phyloP scores from a whole-genome alignment of 305 asterid species.

The Fraxinus baroniana region DNA sequence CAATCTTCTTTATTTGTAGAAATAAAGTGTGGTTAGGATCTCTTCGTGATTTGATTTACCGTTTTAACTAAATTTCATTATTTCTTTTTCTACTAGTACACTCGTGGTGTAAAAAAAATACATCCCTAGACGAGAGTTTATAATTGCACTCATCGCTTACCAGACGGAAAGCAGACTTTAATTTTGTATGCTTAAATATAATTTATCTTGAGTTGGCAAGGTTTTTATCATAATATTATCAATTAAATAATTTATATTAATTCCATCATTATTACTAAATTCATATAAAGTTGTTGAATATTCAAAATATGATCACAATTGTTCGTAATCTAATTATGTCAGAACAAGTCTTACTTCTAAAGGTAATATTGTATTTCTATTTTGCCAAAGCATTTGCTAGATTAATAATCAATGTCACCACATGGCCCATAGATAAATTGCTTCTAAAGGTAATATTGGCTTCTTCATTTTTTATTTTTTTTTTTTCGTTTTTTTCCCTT shows the following conservation, averaged over 20 bases:
- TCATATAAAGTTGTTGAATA: too few species aligned
- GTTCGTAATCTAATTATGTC: too few species aligned
- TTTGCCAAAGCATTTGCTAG: background rate
- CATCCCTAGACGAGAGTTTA: background rate
- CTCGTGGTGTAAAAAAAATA: too few species aligned
- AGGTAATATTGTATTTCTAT: background rate
- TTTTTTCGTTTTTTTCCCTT: background rate
- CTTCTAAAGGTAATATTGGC: too few species aligned
- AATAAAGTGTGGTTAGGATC: too few species aligned
- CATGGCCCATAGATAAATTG: background rate
- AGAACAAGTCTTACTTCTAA: background rate
- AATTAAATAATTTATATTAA: too few species aligned
- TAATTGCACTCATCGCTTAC: background rate
- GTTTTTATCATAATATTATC: background rate
- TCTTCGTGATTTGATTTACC: too few species aligned
- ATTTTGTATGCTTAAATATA: too few species aligned
- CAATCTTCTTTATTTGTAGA: background rate
- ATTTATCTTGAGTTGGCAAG: background rate
- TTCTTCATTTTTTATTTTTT: too few species aligned
- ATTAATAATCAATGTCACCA: background rate
- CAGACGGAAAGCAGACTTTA: background rate
- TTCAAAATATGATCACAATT: background rate
- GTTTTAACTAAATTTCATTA: background rate
- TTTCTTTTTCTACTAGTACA: too few species aligned
- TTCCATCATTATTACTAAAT: background rate